Evolutionary conservation across 805 yeast species (phyloP), one percentile per base, ranked within the genome.

Genomic region (Candida odintsovae): DNA sequence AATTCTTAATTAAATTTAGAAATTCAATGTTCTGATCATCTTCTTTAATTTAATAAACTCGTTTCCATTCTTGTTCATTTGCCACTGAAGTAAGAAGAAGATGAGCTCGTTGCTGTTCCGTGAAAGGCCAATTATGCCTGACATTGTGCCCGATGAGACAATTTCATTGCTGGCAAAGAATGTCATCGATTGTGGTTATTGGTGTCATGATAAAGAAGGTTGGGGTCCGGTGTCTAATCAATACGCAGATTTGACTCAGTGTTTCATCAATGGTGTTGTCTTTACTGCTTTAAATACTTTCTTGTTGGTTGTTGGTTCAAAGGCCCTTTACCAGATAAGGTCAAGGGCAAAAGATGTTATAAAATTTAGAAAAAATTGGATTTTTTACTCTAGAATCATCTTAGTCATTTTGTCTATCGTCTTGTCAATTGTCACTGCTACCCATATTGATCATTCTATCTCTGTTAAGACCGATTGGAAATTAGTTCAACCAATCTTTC

Each of bases 201-300:
- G 49, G 12, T 62, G 66, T 44, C 53, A 56, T 19, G 62, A 67
- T 26, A 38, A 43, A 7, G 75, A 69, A 49, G 73, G 73, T 3
- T 65, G 72, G 61, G 75, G 73, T 13, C 76, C 76, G 10, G 54
- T 73, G 6, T 70, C 76, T 6, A 38, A 49, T 1, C 56, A 45
- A 18, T 71, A 75, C 58, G 75, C 75, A 35, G 88, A 82, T 53
- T 69, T 82, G 43, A 75, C 86, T 1, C 78, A 78, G 7, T 81
- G 86, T 51, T 77, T 82, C 56, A 67, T 76, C 16, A 79, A 78
- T 53, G 85, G 84, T 23, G 64, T 68, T 0, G 51, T 80, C 6
- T 68, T 75, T 44, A 68, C 75, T 18, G 43, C 62, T 1, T 51
- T 73, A 0, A 75, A 77, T 13, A 29, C 71, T 15, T 61, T 69